Conservation (phyloP, 768 basidiomycete genomes). For the Boletus coccyginus region DNA sequence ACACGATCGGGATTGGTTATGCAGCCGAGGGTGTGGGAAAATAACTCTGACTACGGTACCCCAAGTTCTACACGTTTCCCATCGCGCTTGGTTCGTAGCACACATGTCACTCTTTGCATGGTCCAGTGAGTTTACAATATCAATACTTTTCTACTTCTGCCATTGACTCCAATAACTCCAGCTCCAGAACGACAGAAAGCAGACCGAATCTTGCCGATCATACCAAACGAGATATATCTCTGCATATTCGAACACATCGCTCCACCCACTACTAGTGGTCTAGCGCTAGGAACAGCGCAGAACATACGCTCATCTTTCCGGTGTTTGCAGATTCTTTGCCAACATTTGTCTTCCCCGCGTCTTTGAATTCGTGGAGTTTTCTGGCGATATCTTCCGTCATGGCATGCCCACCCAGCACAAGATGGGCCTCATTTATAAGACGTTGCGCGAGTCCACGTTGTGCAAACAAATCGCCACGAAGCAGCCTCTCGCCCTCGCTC, state of each 20-base stretch:
- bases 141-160: background rate
- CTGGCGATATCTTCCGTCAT: constrained; percentile 19
- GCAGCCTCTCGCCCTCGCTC: constrained; percentile 26
- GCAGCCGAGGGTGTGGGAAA: no score
- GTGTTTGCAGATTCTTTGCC: constrained; percentile 44
- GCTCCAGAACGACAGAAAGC: constrained; percentile 25
- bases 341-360: constrained; percentile 38
- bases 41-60: no score
- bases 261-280: constrained; percentile 15
- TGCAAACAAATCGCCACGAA: constrained; percentile 28
- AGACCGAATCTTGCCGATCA: constrained; percentile 19
- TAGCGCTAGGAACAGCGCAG: constrained; percentile 6
- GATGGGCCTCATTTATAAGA: background rate
- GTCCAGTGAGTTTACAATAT: background rate
- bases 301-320: constrained; percentile 29
- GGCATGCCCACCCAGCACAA: no score
- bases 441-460: constrained; percentile 10
- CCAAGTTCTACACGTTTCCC: no score
- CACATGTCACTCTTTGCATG: constrained; percentile 2
- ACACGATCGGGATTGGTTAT: no score
- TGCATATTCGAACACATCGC: constrained; percentile 36
- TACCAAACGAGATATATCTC: constrained; percentile 46
- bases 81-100: background rate
- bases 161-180: constrained; percentile 1
- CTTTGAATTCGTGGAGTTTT: constrained; percentile 33